phyloP scores from a whole-genome alignment of 768 basidiomycete genomes.

The Russula virescens region DNA sequence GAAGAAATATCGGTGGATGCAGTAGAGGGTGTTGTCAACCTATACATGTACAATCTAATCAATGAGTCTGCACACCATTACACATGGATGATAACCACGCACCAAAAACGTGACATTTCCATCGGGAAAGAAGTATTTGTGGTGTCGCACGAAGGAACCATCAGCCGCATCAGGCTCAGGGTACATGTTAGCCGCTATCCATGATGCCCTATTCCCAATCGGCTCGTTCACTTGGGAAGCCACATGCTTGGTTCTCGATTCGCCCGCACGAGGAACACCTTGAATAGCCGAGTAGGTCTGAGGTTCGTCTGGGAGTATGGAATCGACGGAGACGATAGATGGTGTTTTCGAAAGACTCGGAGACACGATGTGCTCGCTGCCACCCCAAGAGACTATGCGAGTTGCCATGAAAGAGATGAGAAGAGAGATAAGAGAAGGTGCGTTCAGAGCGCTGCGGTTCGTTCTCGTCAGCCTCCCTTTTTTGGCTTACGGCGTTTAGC shows the following conservation, averaged over 20 bases:
- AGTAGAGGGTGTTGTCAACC: conserved; percentile 10
- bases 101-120: conserved; percentile 21
- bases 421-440: too few relatives aligned
- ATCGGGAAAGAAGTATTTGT: conserved; percentile 17
- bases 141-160: conserved; percentile 9
- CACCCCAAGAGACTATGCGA: conserved; percentile 5
- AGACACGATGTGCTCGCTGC: background rate
- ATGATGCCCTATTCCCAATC: background rate
- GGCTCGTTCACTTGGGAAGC: background rate
- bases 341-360: background rate
- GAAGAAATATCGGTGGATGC: conserved; percentile 19
- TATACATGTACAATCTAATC: background rate
- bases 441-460: too few relatives aligned
- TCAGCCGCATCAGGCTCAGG: background rate
- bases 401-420: conserved; percentile 9
- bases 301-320: background rate
- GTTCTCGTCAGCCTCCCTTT: too few relatives aligned
- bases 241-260: background rate
- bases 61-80: background rate
- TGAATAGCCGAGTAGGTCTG: background rate
- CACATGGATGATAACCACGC: background rate
- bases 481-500: too few relatives aligned
- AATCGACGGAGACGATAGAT: background rate
- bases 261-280: background rate
- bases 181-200: background rate